Base-by-base conservation (phyloP, 768 basidiomycete species). In the Tulasnella sp. region DNA sequence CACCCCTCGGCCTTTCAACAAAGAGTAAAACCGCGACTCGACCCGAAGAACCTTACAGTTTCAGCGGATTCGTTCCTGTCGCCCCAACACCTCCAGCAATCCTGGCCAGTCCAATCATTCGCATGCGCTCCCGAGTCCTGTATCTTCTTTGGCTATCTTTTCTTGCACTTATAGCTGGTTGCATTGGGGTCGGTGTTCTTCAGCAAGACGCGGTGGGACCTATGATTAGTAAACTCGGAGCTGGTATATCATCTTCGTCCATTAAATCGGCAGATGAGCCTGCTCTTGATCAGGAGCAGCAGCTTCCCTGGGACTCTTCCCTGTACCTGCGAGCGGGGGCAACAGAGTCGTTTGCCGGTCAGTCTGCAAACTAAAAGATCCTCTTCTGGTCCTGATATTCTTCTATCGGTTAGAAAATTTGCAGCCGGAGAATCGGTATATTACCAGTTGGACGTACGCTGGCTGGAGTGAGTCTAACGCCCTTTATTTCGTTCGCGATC, bases 401-500 rank as follows among this genome's bases (percentile, higher is more conserved):
- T 25, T 38, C 15, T 1, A 2, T 36, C 71, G n/a, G 22, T 45
- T 52, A 72, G 71, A 72, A 49, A 72, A 72, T 22, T 72, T 72
- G 34, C 8, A 9, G 34, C 40, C 39, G n/a, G 71, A 52, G 19
- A 42, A 29, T 22, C 39, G 31, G n/a, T 72, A 72, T 52, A 54
- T 72, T 22, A 72, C 42, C 22, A 36, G 36, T 17, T 72, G 71
- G 71, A 42, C 39, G 3, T 72, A 45, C 31, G 71, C 71, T 72
- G 71, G 71, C 19, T 45, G 39, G 71, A 72, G 71, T 72, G 25
- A 72, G 71, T 72, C 19, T 40, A 11, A 34, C 49, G 0, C 5
- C 29, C 45, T n/a, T 15, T 6, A 8, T 2, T 31, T n/a, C 8
- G 17, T 31, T n/a, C 22, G 40, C 40, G n/a, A 4, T 38, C 22